Percentiles rank a stretch among this genome's conserved stretches.
Evolutionary conservation across 352 stramenopile species (phyloP).

Genomic region (Peronospora destructor): DNA sequence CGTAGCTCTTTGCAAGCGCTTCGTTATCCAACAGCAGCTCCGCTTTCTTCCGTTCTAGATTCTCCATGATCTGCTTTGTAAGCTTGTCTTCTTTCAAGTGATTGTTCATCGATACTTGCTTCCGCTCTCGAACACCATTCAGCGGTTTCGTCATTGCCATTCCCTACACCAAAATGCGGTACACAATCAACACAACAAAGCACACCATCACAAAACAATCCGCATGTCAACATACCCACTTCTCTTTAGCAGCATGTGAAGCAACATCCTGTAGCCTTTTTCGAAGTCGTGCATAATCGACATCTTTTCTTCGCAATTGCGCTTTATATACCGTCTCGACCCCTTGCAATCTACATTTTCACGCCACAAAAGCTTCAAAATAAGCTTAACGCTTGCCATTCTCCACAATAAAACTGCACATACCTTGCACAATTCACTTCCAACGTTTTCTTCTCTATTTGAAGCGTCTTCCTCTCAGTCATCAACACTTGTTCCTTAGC

Average conservation of each 20-base stretch:
- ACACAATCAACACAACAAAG: slow-evolving; percentile 2
- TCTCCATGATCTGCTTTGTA: slow-evolving; percentile 54
- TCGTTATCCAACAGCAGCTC: slow-evolving; percentile 66
- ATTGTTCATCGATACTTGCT: slow-evolving; percentile 22
- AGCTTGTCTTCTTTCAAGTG: slow-evolving; percentile 56
- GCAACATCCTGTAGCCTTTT: slow-evolving; percentile 62
- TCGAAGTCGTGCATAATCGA: slow-evolving; percentile 63
- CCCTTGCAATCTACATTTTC: slow-evolving; percentile 42
- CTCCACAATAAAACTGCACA: not conserved
- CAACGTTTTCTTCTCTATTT: slow-evolving; percentile 58
- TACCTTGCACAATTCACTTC: slow-evolving; percentile 62
- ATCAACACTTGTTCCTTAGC: slow-evolving; percentile 50
- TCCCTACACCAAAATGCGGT: slow-evolving; percentile 19
- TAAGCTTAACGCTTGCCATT: not conserved
- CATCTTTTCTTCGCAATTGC: slow-evolving; percentile 65
- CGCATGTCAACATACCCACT: slow-evolving; percentile 28
- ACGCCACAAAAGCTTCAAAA: not conserved
- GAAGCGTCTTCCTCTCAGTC: slow-evolving; percentile 41
- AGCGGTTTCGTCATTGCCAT: slow-evolving; percentile 41
- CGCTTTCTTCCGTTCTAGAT: slow-evolving; percentile 52
- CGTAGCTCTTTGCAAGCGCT: slow-evolving; percentile 45
- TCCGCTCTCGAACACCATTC: slow-evolving; percentile 36
- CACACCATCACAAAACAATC: not conserved
- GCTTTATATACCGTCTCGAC: slow-evolving; percentile 71
- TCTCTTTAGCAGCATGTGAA: slow-evolving; percentile 46